Evolutionary conservation across 1,284 basidiomycete species (phyloP).

Genomic region (Pholiota adiposa): DNA sequence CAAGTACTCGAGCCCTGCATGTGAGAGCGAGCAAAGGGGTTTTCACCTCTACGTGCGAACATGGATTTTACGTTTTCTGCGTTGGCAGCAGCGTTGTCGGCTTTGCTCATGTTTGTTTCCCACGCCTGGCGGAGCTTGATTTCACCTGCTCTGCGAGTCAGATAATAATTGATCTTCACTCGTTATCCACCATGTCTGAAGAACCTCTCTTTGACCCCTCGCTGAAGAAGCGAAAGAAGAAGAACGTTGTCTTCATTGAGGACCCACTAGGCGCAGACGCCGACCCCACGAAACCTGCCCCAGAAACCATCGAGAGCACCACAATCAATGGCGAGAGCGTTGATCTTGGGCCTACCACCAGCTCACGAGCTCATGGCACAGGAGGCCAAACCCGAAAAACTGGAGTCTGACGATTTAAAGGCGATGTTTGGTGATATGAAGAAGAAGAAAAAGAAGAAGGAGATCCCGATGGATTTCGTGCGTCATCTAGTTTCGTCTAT

Average conservation of each 20-base stretch:
- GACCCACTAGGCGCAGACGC: constrained; percentile 83
- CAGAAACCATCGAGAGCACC: constrained; percentile 68
- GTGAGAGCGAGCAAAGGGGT: too few species aligned
- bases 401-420: constrained; percentile 75
- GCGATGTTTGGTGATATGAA: constrained; percentile 88
- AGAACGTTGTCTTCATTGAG: constrained; percentile 81
- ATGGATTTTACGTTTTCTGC: constrained; percentile 35
- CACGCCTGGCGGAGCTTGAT: constrained; percentile 23
- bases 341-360: constrained; percentile 74
- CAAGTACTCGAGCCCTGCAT: too few species aligned
- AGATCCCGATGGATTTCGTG: constrained; percentile 84
- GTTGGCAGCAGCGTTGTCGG: constrained; percentile 45
- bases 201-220: constrained; percentile 84
- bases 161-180: too few species aligned
- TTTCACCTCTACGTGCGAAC: too few species aligned
- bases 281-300: constrained; percentile 78
- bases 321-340: constrained; percentile 70
- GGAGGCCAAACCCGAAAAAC: constrained; percentile 44
- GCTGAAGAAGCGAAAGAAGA: constrained; percentile 87
- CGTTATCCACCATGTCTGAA: constrained; percentile 50
- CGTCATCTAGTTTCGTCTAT: constrained; percentile 38
- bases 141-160: too few species aligned
- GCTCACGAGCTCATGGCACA: constrained; percentile 74
- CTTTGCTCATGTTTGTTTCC: constrained; percentile 29
- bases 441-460: constrained; percentile 94